Percentiles rank a stretch among this genome's conserved stretches.
Evolutionary conservation across 2,329 filamentous ascomycete genomes (phyloP).

Genomic region (Paraconiothyrium sp.): DNA sequence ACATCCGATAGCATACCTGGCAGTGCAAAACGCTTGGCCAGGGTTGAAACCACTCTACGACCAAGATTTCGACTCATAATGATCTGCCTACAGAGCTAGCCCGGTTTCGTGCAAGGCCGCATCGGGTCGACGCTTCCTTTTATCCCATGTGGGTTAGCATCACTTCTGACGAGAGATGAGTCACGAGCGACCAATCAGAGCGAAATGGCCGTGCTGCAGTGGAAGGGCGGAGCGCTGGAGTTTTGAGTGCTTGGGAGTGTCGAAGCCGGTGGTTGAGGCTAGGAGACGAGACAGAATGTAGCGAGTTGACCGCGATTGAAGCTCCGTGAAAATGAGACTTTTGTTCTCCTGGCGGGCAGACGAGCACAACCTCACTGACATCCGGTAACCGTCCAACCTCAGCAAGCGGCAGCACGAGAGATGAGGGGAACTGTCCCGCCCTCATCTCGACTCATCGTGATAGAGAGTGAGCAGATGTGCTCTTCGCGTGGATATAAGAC

Average conservation of each 20-base stretch:
- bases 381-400: background rate
- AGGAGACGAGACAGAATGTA: background rate
- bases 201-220: background rate
- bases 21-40: background rate
- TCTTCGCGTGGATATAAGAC: slow-evolving; percentile 11
- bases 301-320: background rate
- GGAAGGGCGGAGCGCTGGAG: background rate
- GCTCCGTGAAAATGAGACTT: background rate
- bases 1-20: background rate
- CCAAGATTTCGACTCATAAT: slow-evolving; percentile 5
- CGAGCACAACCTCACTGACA: background rate
- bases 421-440: background rate
- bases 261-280: background rate
- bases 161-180: slow-evolving; percentile 9
- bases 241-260: background rate
- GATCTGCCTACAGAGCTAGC: background rate
- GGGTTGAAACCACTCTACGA: background rate
- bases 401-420: background rate
- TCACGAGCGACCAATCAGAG: slow-evolving; percentile 16
- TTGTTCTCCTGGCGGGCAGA: background rate
- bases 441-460: slow-evolving; percentile 29
- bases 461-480: slow-evolving; percentile 15
- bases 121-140: background rate
- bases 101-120: background rate
- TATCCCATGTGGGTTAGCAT: background rate